Evolutionary conservation across 2,329 filamentous ascomycete genomes (phyloP), one percentile per base, ranked within the genome.

Genomic region (Ascochyta koolunga): DNA sequence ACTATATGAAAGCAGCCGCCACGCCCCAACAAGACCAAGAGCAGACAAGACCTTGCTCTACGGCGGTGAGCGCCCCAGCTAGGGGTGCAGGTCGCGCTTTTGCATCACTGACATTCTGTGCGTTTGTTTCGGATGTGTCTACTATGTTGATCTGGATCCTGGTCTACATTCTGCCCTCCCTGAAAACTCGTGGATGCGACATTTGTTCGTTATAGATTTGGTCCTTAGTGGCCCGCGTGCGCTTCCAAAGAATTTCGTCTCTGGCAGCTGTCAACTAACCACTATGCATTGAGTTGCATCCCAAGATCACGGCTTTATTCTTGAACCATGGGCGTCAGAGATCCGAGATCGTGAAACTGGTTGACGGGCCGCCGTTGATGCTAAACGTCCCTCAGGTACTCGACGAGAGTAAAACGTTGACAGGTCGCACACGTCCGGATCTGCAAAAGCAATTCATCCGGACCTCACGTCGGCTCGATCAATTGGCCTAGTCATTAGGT

Each of bases 381-480:
- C 38, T 50, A 13, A 24, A 29, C 21, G 8, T 38, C 10, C 27
- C 8, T 16, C 27, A 27, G 11, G 18, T 29, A 11, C 19, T 22
- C 13, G 37, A 19, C 10, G 33, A 11, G 24, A 16, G 31, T 58
- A 57, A 60, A 62, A 62, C 59, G 27, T 19, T 49, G 54, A 54
- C 54, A 54, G 49, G n/a, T 44, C 41, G 41, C 41, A 48, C 25
- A 27, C 16, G 11, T 41, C 36, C 45, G 36, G 35, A 37, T 41
- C 51, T 35, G 46, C 40, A 8, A 32, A 31, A 13, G 21, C 36
- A 45, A n/a, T 35, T 37, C n/a, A 22, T 11, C 45, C 35, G 35
- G 22, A 19, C 15, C 11, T 42, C 25, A 29, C 7, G 37, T 21
- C 50, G 13, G 19, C n/a, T 21, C n/a, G 33, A 47, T 31, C 33